phyloP scores from a whole-genome alignment of 1,284 basidiomycete genomes.

The Cryptococcus sp. region DNA sequence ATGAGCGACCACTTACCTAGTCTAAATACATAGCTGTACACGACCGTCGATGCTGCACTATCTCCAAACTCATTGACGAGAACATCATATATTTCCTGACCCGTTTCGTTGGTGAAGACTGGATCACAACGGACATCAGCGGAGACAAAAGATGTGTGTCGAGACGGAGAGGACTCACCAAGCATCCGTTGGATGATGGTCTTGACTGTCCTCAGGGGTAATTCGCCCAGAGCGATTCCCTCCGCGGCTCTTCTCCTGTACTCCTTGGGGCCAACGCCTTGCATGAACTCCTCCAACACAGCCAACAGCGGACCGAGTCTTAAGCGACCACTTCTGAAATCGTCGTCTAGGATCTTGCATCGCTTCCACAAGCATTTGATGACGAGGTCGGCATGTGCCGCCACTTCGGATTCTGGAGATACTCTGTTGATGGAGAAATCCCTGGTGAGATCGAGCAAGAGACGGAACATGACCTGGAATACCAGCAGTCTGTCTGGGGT shows the following conservation, averaged over 20 bases:
- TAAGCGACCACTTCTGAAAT: slow-evolving; percentile 75
- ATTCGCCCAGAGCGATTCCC: slow-evolving; percentile 89
- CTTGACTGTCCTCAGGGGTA: slow-evolving; percentile 96
- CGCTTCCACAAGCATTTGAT: slow-evolving; percentile 99
- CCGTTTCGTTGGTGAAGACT: slow-evolving; percentile 45
- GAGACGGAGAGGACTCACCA: slow-evolving; percentile 60
- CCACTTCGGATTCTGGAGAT: slow-evolving; percentile 68
- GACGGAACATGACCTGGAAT: slow-evolving; percentile 76
- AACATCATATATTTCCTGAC: slow-evolving; percentile 46
- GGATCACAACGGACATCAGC: neutral
- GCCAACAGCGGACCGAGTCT: slow-evolving; percentile 86
- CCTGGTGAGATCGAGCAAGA: slow-evolving; percentile 84
- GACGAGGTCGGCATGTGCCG: slow-evolving; percentile 92
- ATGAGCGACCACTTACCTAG: slow-evolving; percentile 60
- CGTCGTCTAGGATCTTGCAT: slow-evolving; percentile 88
- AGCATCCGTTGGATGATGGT: slow-evolving; percentile 95
- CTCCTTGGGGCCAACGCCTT: slow-evolving; percentile 90
- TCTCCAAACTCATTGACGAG: slow-evolving; percentile 52
- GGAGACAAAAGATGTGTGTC: neutral
- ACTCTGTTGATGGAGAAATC: slow-evolving; percentile 69
- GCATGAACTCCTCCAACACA: slow-evolving; percentile 92
- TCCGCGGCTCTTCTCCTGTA: slow-evolving; percentile 90
- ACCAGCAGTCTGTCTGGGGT: slow-evolving; percentile 88
- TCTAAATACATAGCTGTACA: slow-evolving; percentile 58
- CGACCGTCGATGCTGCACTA: slow-evolving; percentile 53